phyloP scores from a whole-genome alignment of 2,329 filamentous ascomycete species.

The Aspergillus vadensis region DNA sequence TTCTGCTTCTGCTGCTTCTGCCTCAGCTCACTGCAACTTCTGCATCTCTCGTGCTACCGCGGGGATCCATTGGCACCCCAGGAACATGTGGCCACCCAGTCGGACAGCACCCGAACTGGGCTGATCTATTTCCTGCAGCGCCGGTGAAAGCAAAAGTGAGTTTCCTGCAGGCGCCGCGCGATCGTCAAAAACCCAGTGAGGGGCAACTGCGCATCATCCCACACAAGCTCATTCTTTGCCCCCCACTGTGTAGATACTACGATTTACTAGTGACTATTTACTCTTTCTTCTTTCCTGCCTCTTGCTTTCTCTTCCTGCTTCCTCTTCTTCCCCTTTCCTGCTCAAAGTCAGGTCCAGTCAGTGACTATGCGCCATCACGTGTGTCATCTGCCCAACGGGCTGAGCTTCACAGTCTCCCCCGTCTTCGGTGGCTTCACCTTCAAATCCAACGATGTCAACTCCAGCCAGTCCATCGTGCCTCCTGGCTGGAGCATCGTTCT shows the following conservation, averaged over 20 bases:
- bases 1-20: too few relatives aligned
- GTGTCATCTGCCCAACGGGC: slow-evolving; percentile 78
- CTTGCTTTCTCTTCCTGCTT: slow-evolving; percentile 6
- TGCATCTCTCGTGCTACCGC: too few relatives aligned
- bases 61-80: too few relatives aligned
- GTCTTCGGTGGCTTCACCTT: slow-evolving; percentile 93
- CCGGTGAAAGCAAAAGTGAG: background rate
- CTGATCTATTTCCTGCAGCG: background rate
- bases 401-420: slow-evolving; percentile 75
- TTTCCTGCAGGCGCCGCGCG: slow-evolving; percentile 3
- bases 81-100: too few relatives aligned
- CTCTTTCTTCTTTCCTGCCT: background rate
- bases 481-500: slow-evolving; percentile 89
- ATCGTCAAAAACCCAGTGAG: slow-evolving; percentile 10
- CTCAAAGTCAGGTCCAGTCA: background rate
- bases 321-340: background rate
- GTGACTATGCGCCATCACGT: slow-evolving; percentile 31
- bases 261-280: background rate
- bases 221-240: slow-evolving; percentile 7
- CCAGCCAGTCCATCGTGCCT: slow-evolving; percentile 66
- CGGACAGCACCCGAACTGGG: background rate
- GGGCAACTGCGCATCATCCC: slow-evolving; percentile 17
- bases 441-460: slow-evolving; percentile 75
- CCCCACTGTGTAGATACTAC: background rate
- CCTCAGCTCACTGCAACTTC: too few relatives aligned